Conservation (phyloP, 768 basidiomycete species). For the Lyophyllum atratum region DNA sequence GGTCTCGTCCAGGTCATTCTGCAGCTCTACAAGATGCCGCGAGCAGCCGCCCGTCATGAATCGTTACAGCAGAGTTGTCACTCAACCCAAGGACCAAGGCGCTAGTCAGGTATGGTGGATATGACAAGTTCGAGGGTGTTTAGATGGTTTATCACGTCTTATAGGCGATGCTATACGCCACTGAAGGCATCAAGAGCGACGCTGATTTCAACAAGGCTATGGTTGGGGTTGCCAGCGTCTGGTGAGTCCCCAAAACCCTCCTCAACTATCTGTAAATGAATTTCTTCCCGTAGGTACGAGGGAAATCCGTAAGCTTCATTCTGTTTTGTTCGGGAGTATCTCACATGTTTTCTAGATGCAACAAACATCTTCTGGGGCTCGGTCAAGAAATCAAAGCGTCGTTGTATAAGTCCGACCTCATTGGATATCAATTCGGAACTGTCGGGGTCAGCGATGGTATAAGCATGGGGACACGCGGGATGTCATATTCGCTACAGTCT, state of each 20-base stretch:
- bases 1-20: slow-evolving; percentile 36
- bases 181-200: slow-evolving; percentile 81
- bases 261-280: slow-evolving; percentile 10
- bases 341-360: slow-evolving; percentile 64
- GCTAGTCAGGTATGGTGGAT: slow-evolving; percentile 74
- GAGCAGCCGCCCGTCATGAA: slow-evolving; percentile 51
- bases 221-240: slow-evolving; percentile 96
- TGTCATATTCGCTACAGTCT: slow-evolving; percentile 96
- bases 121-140: slow-evolving; percentile 4
- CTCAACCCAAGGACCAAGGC: slow-evolving; percentile 91
- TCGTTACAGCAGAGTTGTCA: slow-evolving; percentile 78
- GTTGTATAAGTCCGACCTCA: slow-evolving; percentile 64
- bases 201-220: slow-evolving; percentile 93
- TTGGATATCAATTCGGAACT: slow-evolving; percentile 97
- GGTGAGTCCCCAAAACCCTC: slow-evolving; percentile 52
- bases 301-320: slow-evolving; percentile 84
- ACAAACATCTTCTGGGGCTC: slow-evolving; percentile 87
- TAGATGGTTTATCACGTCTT: neutral
- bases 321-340: neutral
- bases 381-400: slow-evolving; percentile 89
- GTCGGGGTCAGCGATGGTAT: slow-evolving; percentile 98
- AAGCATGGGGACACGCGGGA: slow-evolving; percentile 94
- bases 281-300: slow-evolving; percentile 77
- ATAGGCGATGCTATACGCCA: slow-evolving; percentile 99
- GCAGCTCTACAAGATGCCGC: slow-evolving; percentile 37